Base-by-base conservation (phyloP, 2,329 filamentous ascomycete species). In the Pseudophaeomoniella oleicola region DNA sequence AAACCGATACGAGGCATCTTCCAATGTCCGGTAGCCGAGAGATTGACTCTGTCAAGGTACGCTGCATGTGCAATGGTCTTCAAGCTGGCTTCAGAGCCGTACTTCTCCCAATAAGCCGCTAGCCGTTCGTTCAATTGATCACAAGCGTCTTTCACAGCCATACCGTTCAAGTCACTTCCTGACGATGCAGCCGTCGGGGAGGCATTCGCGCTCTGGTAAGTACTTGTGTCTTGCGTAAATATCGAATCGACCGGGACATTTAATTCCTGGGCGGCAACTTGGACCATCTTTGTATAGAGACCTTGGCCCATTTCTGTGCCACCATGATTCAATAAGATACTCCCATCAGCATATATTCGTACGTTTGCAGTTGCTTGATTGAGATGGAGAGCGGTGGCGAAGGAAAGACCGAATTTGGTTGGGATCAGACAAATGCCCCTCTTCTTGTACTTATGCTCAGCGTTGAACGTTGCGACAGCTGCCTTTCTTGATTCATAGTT, bases 231-330 rank as follows among this genome's bases (percentile, higher is more conserved):
- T 1, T 84, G 87, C 49, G 96, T 94, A 63, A 81, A 85, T 37
- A 98, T 83, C 44, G 72, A 71, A 12, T 81, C 75, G 38, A 87
- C 67, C 0, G 88, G 84, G 0, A 96, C 81, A 16, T 72, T 60
- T 2, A 98, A 72, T 1, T 88, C 83, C 59, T 98, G 83, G 1
- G 90, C 90, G 1, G 88, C 86, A 40, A 98, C 86, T 72, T 92
- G 88, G 30, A 75, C 80, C 78, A 96, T 94, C 63, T 98, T 98
- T 4, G 90, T 96, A 59, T 98, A 83, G 9, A 98, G 67, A 2
- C 90, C 90, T 60, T 98, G 90, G 3, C 90, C 90, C 90, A 98
- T 98, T 60, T 98, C 90, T 0, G 86, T 94, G 42, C 90, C 90
- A 37, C 90, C 90, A 50, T 98, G 90, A 1, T 90, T 90, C 5